Base-by-base conservation (phyloP, 345 rosid species). In the Salix viminalis region DNA sequence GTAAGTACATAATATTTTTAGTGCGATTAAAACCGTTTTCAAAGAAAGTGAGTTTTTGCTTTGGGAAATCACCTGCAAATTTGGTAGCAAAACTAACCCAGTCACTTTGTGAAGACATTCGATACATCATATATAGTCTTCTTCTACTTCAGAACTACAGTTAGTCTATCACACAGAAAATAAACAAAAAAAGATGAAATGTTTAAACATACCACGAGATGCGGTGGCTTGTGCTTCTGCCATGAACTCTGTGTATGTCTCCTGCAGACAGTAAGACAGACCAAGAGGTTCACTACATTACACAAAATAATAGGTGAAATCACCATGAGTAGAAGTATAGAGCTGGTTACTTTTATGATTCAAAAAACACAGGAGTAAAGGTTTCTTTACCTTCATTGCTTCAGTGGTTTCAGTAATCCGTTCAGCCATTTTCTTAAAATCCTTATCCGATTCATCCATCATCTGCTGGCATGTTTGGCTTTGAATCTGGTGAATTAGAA, bases 381-480 rank as follows among this genome's bases (percentile, higher is more conserved):
- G 39, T 3, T 72, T 67, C 36, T 21, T 30, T 50, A 83, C 92
- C 89, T 85, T 86, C 88, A 84, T 84, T 65, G 82, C 85, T 74
- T 85, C 77, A 56, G 37, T 79, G 77, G 76, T 85, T 60, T 76
- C 84, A 32, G 42, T 37, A n/a, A 85, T 87, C 83, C 75, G 83
- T 79, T 76, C 85, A 36, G 81, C 72, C 75, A 81, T 83, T 80
- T 83, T 86, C 86, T 83, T 80, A 70, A 75, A 80, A 65, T 89
- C 90, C 79, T 84, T 84, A 68, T 87, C 92, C 64, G 79, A 82
- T 81, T 85, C 87, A 70, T 83, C 89, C 69, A 79, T 81, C 68
- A 81, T 72, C 77, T 87, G 83, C 79, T 87, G 87, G 79, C 87
- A 77, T 61, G 82, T 66, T 67, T 84, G 90, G 30, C 83, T 61